Evolutionary conservation across 1,139 yeast species (phyloP), one percentile per base, ranked within the genome.

Genomic region (Saccharomyces hybrid): DNA sequence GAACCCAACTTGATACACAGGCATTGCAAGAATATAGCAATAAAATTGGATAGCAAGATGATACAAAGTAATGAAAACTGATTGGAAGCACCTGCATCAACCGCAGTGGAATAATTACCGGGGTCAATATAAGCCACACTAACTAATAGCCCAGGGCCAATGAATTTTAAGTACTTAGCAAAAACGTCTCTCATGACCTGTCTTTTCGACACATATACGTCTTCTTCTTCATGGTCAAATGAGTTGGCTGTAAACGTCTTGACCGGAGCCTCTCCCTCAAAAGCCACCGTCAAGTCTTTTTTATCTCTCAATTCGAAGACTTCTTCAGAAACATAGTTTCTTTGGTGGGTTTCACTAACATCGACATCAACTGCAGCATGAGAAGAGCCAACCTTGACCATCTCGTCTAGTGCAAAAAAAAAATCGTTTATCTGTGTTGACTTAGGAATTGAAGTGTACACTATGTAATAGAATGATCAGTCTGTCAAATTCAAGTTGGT

Each of bases 121-220:
- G 95, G 95, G 68, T 86, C 95, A 81, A 86, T 83, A 65, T 86
- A 86, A 0, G 93, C 90, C 38, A 86, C 91, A 44, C 86, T 75
- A 19, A 87, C 83, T 81, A 86, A 79, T 50, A 86, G 70, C 0
- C 93, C 93, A 0, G 93, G 93, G 0, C 93, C 93, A n/a, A 86
- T 71, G 61, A 85, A 87, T 32, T 78, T 73, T 50, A 77, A 69
- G 62, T 82, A 85, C 62, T 83, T 83, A 69, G 74, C 57, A 60
- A 73, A 57, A 1, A 55, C 54, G 9, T 49, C 34, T 49, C 56
- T 60, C 6, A 57, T 24, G 3, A 29, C 38, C 26, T 48, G 44
- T 11, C 44, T 38, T 19, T 38, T 38, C 24, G 44, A 38, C 19
- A 38, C 24, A 19, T 38, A 19, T 9, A 24, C 12, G 3, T 19